A percentile compares a stretch with the other conserved stretches of the same genome.
Conservation (phyloP, 306 rosid genomes). For the Rosa persica region DNA sequence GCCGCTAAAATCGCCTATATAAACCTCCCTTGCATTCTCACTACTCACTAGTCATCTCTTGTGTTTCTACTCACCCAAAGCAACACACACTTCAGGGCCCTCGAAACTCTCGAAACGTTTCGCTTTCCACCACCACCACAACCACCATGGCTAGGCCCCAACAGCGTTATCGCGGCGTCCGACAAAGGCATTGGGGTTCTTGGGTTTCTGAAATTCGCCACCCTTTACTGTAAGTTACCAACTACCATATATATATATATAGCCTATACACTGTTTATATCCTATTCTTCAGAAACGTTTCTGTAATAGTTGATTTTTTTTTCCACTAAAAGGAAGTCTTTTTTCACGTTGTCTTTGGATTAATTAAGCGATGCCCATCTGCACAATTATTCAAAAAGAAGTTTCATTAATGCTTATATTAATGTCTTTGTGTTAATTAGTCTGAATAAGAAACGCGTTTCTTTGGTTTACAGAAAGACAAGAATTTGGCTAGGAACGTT, state of each 20-base stretch:
- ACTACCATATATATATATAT: neutral
- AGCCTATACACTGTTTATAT: neutral
- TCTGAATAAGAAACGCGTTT: conserved; percentile 3
- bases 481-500: conserved; percentile 88
- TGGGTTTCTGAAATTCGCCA: conserved; percentile 88
- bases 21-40: neutral
- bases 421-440: neutral
- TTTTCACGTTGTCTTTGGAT: neutral
- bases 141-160: conserved; percentile 64
- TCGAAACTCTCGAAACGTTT: conserved; percentile 4
- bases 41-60: neutral
- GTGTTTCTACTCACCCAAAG: neutral
- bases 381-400: neutral
- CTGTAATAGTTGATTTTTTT: too few species aligned
- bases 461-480: conserved; percentile 45
- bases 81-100: neutral
- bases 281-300: neutral
- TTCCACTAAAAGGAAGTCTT: neutral
- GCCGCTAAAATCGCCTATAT: conserved; percentile 23
- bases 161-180: conserved; percentile 70
- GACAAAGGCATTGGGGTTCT: conserved; percentile 86
- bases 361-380: neutral
- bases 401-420: neutral
- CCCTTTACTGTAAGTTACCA: conserved; percentile 30
- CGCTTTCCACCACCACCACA: neutral